Evolutionary conservation across 2,329 filamentous ascomycete species (phyloP).

Genomic region (Cladosporium sphaerospermum): DNA sequence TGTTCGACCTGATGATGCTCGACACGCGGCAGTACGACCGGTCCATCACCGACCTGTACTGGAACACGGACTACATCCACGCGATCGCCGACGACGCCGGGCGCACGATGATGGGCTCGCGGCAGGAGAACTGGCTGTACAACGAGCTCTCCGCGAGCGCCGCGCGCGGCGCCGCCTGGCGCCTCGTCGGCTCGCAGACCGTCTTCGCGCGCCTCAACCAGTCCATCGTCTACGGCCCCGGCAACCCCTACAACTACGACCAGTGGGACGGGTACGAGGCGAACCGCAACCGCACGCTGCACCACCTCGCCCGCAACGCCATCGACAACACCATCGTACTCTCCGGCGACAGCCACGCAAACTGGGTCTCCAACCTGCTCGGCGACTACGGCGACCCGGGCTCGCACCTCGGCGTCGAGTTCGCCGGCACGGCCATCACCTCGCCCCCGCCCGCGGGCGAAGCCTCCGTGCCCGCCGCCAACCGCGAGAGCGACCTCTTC

Average conservation of each 20-base stretch:
- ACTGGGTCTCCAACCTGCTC: slow-evolving; percentile 43
- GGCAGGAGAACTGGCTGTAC: slow-evolving; percentile 46
- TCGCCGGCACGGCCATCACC: slow-evolving; percentile 59
- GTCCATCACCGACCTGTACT: slow-evolving; percentile 40
- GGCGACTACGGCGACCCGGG: slow-evolving; percentile 33
- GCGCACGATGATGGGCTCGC: slow-evolving; percentile 22
- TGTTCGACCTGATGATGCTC: slow-evolving; percentile 39
- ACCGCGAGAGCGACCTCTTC: slow-evolving; percentile 1
- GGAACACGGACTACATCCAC: slow-evolving; percentile 44
- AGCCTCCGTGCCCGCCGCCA: slow-evolving; percentile 35
- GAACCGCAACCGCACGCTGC: slow-evolving; percentile 63
- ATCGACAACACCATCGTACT: slow-evolving; percentile 67
- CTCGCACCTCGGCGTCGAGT: slow-evolving; percentile 40
- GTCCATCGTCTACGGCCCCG: slow-evolving; percentile 31
- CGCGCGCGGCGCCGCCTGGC: slow-evolving; percentile 59
- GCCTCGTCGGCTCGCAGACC: slow-evolving; percentile 63
- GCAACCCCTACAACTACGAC: slow-evolving; percentile 46
- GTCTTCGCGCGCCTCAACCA: slow-evolving; percentile 55
- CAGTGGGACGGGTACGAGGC: slow-evolving; percentile 59
- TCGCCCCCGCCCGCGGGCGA: slow-evolving; percentile 50
- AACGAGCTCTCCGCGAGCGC: slow-evolving; percentile 35
- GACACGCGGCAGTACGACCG: slow-evolving; percentile 40
- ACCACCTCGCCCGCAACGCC: slow-evolving; percentile 53
- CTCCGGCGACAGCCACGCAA: slow-evolving; percentile 58
- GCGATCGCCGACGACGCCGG: slow-evolving; percentile 25